phyloP scores from a whole-genome alignment of 78 protist genomes.

The Dictyostelium citrinum region DNA sequence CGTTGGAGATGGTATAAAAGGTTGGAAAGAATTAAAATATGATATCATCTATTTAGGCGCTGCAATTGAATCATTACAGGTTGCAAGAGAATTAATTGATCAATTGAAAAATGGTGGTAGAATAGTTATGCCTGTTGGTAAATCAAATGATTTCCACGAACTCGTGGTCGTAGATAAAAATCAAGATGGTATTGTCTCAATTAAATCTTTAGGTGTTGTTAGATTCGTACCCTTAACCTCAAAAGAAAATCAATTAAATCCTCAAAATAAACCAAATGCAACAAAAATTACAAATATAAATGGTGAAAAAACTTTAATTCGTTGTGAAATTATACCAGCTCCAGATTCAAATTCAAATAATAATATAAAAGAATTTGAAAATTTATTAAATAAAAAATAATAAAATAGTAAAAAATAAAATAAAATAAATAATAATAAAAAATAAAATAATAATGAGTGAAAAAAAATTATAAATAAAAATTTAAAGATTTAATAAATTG shows the following conservation, averaged over 20 bases:
- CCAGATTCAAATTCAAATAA: constrained; percentile 16
- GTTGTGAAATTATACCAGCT: constrained; percentile 30
- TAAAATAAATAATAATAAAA: neutral
- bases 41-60: constrained; percentile 91
- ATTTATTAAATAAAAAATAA: neutral
- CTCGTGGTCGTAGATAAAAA: constrained; percentile 69
- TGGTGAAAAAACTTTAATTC: constrained; percentile 16
- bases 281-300: neutral
- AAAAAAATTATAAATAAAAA: too few relatives aligned
- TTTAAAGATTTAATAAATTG: neutral
- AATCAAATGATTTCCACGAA: constrained; percentile 36
- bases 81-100: constrained; percentile 78
- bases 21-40: constrained; percentile 41
- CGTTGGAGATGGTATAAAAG: constrained; percentile 66
- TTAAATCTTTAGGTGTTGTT: constrained; percentile 57
- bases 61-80: constrained; percentile 63
- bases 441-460: too few relatives aligned
- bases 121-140: constrained; percentile 86
- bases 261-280: neutral
- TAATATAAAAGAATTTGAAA: neutral
- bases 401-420: too few relatives aligned
- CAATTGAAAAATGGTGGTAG: constrained; percentile 76
- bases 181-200: constrained; percentile 28
- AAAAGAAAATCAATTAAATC: neutral
- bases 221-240: constrained; percentile 78